These are phyloP conservation scores for Colletotrichum filicis DNA, from an alignment of 2,329 filamentous ascomycete species.

Conservation along the genomic window DNA sequence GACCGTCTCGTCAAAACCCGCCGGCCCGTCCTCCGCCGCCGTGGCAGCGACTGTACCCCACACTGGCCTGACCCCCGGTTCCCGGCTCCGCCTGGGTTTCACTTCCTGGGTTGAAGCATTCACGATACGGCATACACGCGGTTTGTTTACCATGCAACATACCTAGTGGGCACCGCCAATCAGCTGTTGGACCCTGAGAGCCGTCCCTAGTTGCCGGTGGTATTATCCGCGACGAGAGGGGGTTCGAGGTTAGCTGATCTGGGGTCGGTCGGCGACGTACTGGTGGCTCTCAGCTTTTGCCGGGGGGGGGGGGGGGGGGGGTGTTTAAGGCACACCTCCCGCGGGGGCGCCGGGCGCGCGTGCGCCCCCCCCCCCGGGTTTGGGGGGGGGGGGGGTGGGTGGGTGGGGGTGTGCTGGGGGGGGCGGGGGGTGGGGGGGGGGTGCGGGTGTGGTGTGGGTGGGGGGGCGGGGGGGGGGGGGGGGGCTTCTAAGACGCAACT, in stretches of 20 bases:
- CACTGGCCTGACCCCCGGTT: not conserved
- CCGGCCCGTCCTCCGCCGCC: slow-evolving; percentile 7
- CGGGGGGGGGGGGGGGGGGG: not conserved
- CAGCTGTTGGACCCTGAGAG: not conserved
- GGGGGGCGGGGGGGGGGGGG: not conserved
- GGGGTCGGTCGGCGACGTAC: not conserved
- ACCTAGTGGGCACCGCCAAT: not conserved
- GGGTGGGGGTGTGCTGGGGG: not conserved
- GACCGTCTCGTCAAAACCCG: not conserved
- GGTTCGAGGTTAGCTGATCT: not conserved
- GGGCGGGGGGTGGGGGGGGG: not conserved
- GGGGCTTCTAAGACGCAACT: not conserved
- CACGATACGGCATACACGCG: slow-evolving; percentile 1
- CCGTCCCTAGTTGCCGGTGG: not conserved
- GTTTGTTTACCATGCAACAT: not conserved
- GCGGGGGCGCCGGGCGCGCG: too few species aligned
- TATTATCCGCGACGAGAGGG: not conserved
- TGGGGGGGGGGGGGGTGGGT: not conserved
- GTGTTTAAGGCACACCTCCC: too few species aligned
- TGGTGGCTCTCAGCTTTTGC: not conserved
- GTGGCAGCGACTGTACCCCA: not conserved
- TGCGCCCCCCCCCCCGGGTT: too few species aligned
- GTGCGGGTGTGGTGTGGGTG: too few species aligned
- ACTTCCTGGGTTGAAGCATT: slow-evolving; percentile 7
- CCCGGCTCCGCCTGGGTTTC: slow-evolving; percentile 13